A percentile compares a stretch with the other conserved stretches of the same genome.
Evolutionary conservation across 495 filamentous ascomycete genomes (phyloP).

Genomic region (Penicillium pancosmium): DNA sequence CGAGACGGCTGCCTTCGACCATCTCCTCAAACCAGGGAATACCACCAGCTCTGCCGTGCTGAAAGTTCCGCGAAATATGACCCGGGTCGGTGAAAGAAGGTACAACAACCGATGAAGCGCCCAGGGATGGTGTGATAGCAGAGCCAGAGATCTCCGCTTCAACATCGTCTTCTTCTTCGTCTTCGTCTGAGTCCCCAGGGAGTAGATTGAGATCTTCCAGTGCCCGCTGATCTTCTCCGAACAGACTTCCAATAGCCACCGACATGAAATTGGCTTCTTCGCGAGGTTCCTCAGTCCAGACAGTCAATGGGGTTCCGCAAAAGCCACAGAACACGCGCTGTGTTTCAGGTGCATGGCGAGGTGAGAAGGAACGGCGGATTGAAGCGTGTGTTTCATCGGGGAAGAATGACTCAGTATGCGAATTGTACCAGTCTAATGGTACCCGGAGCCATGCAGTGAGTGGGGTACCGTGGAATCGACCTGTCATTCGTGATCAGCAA

Average conservation of each 20-base stretch:
- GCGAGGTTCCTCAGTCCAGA: constrained; percentile 73
- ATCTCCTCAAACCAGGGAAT: constrained; percentile 84
- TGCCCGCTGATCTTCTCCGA: constrained; percentile 62
- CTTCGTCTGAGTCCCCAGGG: constrained; percentile 49
- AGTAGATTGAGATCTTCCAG: constrained; percentile 71
- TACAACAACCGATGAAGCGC: constrained; percentile 25
- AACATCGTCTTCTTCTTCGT: constrained; percentile 17
- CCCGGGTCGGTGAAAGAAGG: constrained; percentile 22
- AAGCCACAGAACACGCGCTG: constrained; percentile 87
- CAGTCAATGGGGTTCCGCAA: constrained; percentile 79
- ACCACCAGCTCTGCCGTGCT: constrained; percentile 47
- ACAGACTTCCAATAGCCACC: constrained; percentile 72
- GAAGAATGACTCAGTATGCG: constrained; percentile 69
- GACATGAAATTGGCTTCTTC: constrained; percentile 74
- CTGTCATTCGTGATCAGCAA: constrained; percentile 39
- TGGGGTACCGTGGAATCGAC: constrained; percentile 65
- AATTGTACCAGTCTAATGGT: constrained; percentile 75
- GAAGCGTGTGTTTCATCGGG: constrained; percentile 72
- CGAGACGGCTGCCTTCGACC: constrained; percentile 72
- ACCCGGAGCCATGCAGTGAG: constrained; percentile 79
- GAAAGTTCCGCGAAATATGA: constrained; percentile 28
- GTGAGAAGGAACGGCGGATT: constrained; percentile 73
- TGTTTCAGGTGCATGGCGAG: constrained; percentile 56
- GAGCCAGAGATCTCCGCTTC: constrained; percentile 16
- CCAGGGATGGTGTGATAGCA: constrained; percentile 12